Evolutionary conservation across 176 grass and related monocot species (phyloP), one percentile per base, ranked within the genome.

Genomic region (Rhipidocladum racemiflorum): DNA sequence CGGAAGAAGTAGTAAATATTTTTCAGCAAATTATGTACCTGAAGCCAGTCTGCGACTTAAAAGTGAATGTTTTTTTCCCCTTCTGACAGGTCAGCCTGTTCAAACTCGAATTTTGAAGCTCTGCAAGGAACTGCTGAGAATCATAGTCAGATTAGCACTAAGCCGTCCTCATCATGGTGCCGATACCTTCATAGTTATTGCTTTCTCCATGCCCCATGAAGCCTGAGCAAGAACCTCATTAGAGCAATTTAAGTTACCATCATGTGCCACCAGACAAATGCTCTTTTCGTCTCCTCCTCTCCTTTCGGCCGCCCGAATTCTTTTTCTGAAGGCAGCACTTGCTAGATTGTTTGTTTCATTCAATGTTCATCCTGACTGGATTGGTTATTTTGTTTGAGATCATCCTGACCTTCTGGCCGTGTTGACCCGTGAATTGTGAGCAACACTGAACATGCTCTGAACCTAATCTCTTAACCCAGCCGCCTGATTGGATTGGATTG

Each of bases 141-240:
- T 53, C 57, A 12, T 30, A 80, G 50, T 82, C 29, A 7, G 15
- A 28, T 68, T 13, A 9, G 79, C 85, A 82, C 78, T 77, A 82
- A 76, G 85, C 54, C 28, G 42, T 2, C 21, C 6, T 76, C 78
- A 76, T 76, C 71, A 76, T 42, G 4, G 1, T 38, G 6, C 14
- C 9, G n/a, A 9, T 8, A 43, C 60, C 40, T 82, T 82, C 63
- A 61, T 53, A 77, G 40, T 54, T 61, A 0, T 63, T 76, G 54
- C 50, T 67, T 30, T 51, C 65, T 24, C 74, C 54, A 61, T 71
- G 84, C 70, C 71, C 13, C 79, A 9, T 36, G 77, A 87, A 82
- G 72, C 4, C 46, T 51, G 10, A 82, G 7, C 71, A 82, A 70
- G 72, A 70, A 87, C 82, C 79, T 77, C 39, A 63, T 75, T 76